These are phyloP conservation scores for Boletus rubescentipes DNA, from an alignment of 768 basidiomycete species.

Conservation along the genomic window DNA sequence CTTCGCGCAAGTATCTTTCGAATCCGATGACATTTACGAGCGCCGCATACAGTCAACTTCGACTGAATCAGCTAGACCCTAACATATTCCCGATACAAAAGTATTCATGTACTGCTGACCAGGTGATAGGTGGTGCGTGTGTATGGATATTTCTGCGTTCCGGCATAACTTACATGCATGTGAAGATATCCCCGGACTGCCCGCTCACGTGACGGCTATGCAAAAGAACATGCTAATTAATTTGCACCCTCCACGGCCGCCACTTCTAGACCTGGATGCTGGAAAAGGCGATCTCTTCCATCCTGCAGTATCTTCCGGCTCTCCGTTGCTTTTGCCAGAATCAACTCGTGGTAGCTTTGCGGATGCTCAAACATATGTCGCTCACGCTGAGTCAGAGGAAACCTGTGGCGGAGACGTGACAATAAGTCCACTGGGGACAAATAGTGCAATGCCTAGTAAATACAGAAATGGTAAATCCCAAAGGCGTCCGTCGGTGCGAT, in stretches of 20 bases:
- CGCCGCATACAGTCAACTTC: conserved; percentile 68
- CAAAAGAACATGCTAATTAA: conserved; percentile 39
- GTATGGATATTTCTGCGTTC: background rate
- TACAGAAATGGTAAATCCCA: conserved; percentile 75
- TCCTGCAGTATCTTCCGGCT: conserved; percentile 16
- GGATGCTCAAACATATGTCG: conserved; percentile 30
- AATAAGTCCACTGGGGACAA: conserved; percentile 83
- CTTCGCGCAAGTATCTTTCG: conserved; percentile 58
- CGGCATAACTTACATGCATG: conserved; percentile 6
- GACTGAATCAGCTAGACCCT: conserved; percentile 68
- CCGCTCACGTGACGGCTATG: conserved; percentile 45
- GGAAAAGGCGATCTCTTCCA: conserved; percentile 34
- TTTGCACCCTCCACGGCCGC: conserved; percentile 49
- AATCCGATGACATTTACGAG: conserved; percentile 76
- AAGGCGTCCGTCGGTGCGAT: background rate
- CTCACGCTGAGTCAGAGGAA: background rate
- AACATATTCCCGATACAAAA: conserved; percentile 72
- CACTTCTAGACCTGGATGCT: conserved; percentile 33
- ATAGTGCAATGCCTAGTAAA: conserved; percentile 80
- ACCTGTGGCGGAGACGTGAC: conserved; percentile 59
- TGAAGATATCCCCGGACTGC: conserved; percentile 42
- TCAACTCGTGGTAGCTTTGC: conserved; percentile 40
- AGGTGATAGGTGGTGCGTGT: conserved; percentile 37
- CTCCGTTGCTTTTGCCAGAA: conserved; percentile 22
- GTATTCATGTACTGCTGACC: conserved; percentile 43